Percentiles rank a stretch among this genome's conserved stretches.
phyloP scores from a whole-genome alignment of 1,284 basidiomycete species.

The Leccinum fuscescens region DNA sequence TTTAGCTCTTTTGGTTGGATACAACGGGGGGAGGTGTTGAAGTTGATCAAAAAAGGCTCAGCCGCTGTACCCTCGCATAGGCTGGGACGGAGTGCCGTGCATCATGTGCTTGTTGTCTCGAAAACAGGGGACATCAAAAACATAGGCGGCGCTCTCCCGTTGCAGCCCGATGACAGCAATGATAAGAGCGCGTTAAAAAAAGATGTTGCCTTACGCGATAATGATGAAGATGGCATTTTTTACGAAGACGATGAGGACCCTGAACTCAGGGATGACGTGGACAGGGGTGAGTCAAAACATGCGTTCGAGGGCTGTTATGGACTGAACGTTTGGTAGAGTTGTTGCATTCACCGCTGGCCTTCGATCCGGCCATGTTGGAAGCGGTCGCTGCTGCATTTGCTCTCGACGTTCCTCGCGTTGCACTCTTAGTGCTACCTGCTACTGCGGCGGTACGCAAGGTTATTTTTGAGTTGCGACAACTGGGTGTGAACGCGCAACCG shows the following conservation, averaged over 20 bases:
- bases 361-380: slow-evolving; percentile 57
- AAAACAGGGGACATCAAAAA: slow-evolving; percentile 51
- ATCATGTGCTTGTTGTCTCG: slow-evolving; percentile 63
- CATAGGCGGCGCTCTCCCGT: slow-evolving; percentile 36
- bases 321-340: slow-evolving; percentile 39
- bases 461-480: slow-evolving; percentile 57
- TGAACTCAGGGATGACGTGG: slow-evolving; percentile 21
- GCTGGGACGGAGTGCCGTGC: slow-evolving; percentile 39
- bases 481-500: slow-evolving; percentile 67
- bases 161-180: not conserved
- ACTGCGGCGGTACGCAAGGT: slow-evolving; percentile 56
- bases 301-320: not conserved
- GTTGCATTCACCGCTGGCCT: slow-evolving; percentile 45
- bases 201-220: not conserved
- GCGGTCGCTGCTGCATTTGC: slow-evolving; percentile 69
- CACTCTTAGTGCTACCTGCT: slow-evolving; percentile 64
- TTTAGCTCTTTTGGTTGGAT: slow-evolving; percentile 57
- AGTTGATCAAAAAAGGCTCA: slow-evolving; percentile 39
- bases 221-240: slow-evolving; percentile 19
- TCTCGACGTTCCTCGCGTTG: slow-evolving; percentile 65
- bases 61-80: slow-evolving; percentile 26
- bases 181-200: not conserved
- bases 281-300: slow-evolving; percentile 21
- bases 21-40: slow-evolving; percentile 43
- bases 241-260: slow-evolving; percentile 24